Percentiles rank a stretch among this genome's conserved stretches.
Conservation (phyloP, 352 stramenopile species). For the Albugo candida region DNA sequence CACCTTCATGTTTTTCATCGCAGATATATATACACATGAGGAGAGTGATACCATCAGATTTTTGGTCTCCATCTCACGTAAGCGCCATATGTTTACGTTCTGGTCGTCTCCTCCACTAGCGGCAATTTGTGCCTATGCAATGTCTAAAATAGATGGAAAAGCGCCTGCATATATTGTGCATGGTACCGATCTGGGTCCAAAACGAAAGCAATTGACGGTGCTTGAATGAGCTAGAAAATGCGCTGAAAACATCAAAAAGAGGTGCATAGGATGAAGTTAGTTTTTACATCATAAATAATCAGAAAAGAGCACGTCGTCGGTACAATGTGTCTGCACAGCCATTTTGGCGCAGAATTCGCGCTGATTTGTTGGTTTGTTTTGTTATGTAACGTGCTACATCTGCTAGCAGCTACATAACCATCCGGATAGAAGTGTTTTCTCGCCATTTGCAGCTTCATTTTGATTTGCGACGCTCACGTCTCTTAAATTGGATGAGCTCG, state of each 20-base stretch:
- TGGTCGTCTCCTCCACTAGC: slow-evolving; percentile 61
- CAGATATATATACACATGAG: background rate
- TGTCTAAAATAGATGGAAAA: background rate
- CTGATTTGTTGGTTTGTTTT: background rate
- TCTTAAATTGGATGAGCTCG: slow-evolving; percentile 70
- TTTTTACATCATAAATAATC: no score
- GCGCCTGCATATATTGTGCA: background rate
- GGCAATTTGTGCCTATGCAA: slow-evolving; percentile 43
- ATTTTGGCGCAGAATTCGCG: no score
- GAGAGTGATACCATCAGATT: slow-evolving; percentile 48
- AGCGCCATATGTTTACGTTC: slow-evolving; percentile 67
- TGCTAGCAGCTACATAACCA: background rate
- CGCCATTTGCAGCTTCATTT: slow-evolving; percentile 61
- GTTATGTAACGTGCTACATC: no score
- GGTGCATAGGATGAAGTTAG: no score
- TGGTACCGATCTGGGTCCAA: slow-evolving; percentile 56
- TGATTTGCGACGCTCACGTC: slow-evolving; percentile 72
- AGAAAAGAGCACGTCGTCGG: no score
- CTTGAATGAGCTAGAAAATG: slow-evolving; percentile 64
- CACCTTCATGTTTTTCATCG: background rate
- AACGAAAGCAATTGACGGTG: slow-evolving; percentile 68
- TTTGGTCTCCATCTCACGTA: slow-evolving; percentile 74
- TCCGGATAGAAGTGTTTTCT: slow-evolving; percentile 42
- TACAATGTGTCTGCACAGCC: no score
- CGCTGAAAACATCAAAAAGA: slow-evolving; percentile 12